Percentiles rank a stretch among this genome's conserved stretches.
Conservation (phyloP, 768 basidiomycete species). For the Boletellus sp. region DNA sequence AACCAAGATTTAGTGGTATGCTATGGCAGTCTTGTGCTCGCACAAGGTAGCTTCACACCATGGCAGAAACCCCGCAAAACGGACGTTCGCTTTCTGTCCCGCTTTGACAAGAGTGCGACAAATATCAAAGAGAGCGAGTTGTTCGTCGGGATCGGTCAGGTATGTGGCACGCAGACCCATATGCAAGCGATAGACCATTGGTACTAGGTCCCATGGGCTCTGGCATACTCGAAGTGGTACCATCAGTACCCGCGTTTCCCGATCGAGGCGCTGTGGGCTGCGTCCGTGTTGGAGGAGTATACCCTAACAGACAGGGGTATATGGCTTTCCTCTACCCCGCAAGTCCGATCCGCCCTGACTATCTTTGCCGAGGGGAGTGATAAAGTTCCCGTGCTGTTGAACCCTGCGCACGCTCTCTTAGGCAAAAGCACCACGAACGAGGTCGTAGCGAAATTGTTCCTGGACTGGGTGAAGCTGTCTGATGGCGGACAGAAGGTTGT, state of each 20-base stretch:
- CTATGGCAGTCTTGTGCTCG: not conserved
- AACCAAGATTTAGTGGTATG: conserved; percentile 41
- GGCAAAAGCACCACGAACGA: conserved; percentile 26
- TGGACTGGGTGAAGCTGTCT: conserved; percentile 40
- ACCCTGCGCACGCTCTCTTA: conserved; percentile 48
- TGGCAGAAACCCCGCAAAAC: conserved; percentile 26
- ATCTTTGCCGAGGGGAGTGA: conserved; percentile 40
- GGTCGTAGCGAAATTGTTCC: conserved; percentile 36
- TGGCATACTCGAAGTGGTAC: conserved; percentile 52
- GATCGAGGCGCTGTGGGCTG: conserved; percentile 44
- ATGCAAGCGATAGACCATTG: not conserved
- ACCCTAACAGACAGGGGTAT: conserved; percentile 52
- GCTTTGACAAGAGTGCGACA: conserved; percentile 57
- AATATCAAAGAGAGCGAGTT: conserved; percentile 54
- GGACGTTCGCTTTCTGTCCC: conserved; percentile 44
- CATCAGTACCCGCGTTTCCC: conserved; percentile 56
- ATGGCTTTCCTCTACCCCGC: conserved; percentile 40
- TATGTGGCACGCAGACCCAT: not conserved
- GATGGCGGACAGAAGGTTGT: conserved; percentile 46
- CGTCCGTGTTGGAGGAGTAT: conserved; percentile 47
- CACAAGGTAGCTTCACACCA: not conserved
- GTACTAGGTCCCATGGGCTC: conserved; percentile 50
- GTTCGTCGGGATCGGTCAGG: conserved; percentile 50
- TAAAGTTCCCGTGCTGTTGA: conserved; percentile 35
- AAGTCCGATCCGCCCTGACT: conserved; percentile 31